Conservation (phyloP, 306 rosid genomes). For the Quercus robur region DNA sequence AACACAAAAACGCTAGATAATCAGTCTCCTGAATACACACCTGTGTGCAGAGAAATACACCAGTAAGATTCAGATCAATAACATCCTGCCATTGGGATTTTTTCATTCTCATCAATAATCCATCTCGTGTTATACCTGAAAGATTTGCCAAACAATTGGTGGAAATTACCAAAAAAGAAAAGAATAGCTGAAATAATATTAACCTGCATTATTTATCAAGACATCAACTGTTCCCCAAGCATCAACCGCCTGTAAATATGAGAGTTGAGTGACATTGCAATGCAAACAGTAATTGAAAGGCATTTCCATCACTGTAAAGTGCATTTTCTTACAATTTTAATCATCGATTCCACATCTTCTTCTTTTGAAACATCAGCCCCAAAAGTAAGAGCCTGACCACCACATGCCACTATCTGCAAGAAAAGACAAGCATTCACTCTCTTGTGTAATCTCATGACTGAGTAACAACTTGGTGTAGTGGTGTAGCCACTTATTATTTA, state of each 20-base stretch:
- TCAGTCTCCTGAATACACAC: slow-evolving; percentile 41
- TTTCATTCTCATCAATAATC: slow-evolving; percentile 96
- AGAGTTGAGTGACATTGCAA: slow-evolving; percentile 26
- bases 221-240: slow-evolving; percentile 98
- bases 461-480: not conserved
- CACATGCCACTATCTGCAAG: slow-evolving; percentile 71
- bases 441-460: not conserved
- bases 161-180: not conserved
- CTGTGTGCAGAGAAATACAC: slow-evolving; percentile 86
- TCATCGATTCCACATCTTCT: slow-evolving; percentile 81
- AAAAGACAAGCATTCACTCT: slow-evolving; percentile 1
- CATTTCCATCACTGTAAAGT: slow-evolving; percentile 16
- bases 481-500: not conserved
- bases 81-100: slow-evolving; percentile 92
- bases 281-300: slow-evolving; percentile 9
- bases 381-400: slow-evolving; percentile 87
- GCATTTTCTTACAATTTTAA: slow-evolving; percentile 66
- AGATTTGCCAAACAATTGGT: slow-evolving; percentile 13
- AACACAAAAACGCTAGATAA: not conserved
- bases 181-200: not conserved
- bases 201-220: slow-evolving; percentile 88
- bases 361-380: slow-evolving; percentile 94
- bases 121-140: slow-evolving; percentile 88
- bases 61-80: slow-evolving; percentile 95
- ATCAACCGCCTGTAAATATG: slow-evolving; percentile 66